Evolutionary conservation across 139 green algal species (phyloP).

Genomic region (Edaphochlamys debaryana): DNA sequence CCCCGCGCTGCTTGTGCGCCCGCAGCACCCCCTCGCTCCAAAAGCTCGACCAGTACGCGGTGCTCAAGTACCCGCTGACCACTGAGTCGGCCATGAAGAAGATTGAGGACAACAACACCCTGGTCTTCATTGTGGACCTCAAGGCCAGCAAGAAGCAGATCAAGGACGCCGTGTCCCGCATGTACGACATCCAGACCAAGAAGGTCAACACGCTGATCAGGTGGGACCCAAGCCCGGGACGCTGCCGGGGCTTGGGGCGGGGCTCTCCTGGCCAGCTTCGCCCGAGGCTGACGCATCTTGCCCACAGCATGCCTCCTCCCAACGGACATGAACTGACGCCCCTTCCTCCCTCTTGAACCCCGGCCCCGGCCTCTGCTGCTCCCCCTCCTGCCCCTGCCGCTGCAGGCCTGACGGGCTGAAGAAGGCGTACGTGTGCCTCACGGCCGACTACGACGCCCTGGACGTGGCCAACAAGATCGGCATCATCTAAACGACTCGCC

Average conservation of each 20-base stretch:
- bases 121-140: constrained; percentile 76
- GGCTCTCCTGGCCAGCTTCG: too few relatives aligned
- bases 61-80: constrained; percentile 97
- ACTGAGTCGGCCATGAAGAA: constrained; percentile 99
- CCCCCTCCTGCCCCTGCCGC: too few relatives aligned
- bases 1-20: too few relatives aligned
- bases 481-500: constrained; percentile 90
- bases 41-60: constrained; percentile 86
- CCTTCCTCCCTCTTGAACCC: neutral
- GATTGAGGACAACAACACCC: constrained; percentile 99
- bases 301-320: too few relatives aligned
- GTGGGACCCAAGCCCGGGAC: constrained; percentile 56
- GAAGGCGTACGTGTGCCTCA: constrained; percentile 99
- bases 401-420: constrained; percentile 94
- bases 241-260: too few relatives aligned
- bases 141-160: constrained; percentile 93
- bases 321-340: too few relatives aligned
- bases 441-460: constrained; percentile 97
- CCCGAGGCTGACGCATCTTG: too few relatives aligned
- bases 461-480: constrained; percentile 99
- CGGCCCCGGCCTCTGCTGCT: neutral
- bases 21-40: constrained; percentile 73
- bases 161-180: constrained; percentile 88
- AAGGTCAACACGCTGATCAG: constrained; percentile 99
- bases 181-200: constrained; percentile 98